A percentile compares a stretch with the other conserved stretches of the same genome.
phyloP scores from a whole-genome alignment of 2,329 filamentous ascomycete genomes.

The Arthrinium phaeospermum region DNA sequence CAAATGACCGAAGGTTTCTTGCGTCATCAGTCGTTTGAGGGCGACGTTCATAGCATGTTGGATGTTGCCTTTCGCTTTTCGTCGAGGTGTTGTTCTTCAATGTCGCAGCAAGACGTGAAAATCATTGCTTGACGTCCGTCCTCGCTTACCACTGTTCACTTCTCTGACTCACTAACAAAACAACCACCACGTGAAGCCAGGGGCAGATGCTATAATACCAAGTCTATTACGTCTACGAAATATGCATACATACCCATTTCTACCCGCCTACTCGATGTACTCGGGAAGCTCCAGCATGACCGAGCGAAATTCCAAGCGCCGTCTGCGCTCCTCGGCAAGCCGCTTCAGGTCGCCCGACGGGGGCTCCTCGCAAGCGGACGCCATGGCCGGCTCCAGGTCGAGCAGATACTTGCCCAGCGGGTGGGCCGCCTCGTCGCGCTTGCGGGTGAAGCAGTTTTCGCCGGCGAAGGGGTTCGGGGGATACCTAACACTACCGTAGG shows the following conservation, averaged over 20 bases:
- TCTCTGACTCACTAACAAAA: too few species aligned
- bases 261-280: background rate
- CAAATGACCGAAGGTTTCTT: too few species aligned
- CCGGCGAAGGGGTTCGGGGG: background rate
- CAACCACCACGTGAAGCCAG: too few species aligned
- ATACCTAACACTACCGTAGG: background rate
- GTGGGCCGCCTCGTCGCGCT: background rate
- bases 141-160: too few species aligned
- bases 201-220: too few species aligned
- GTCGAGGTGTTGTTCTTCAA: too few species aligned
- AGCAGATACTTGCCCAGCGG: background rate
- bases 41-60: too few species aligned
- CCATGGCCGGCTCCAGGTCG: background rate
- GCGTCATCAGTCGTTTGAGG: too few species aligned
- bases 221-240: too few species aligned
- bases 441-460: background rate
- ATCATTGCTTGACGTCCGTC: too few species aligned
- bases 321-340: background rate
- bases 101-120: too few species aligned
- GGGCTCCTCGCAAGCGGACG: background rate
- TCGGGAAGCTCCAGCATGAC: background rate
- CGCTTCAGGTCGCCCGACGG: background rate
- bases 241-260: background rate
- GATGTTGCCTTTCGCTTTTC: too few species aligned
- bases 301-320: background rate